A percentile compares a stretch with the other conserved stretches of the same genome.
phyloP scores from a whole-genome alignment of 2,329 filamentous ascomycete species.

The Calonectria pseudoturangicola region DNA sequence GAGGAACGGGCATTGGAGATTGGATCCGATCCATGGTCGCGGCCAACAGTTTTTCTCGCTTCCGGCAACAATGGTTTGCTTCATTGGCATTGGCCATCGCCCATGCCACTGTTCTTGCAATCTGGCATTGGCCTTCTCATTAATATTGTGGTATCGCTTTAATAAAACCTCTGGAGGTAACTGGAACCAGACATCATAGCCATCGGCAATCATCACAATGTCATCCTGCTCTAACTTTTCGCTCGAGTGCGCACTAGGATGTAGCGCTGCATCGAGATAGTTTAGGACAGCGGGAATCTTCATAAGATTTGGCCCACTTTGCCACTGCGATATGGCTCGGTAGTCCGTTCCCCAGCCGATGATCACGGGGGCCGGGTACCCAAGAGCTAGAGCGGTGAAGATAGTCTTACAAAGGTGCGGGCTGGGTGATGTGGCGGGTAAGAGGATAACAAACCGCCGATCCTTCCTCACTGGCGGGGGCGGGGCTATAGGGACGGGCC shows the following conservation, averaged over 20 bases:
- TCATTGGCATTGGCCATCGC: slow-evolving; percentile 34
- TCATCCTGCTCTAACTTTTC: slow-evolving; percentile 21
- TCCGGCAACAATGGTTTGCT: slow-evolving; percentile 47
- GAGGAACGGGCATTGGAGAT: slow-evolving; percentile 44
- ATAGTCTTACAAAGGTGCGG: slow-evolving; percentile 24
- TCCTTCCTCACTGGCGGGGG: too few relatives aligned
- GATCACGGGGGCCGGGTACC: slow-evolving; percentile 27
- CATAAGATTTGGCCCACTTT: neutral
- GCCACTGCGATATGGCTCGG: slow-evolving; percentile 14
- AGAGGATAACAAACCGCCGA: slow-evolving; percentile 10
- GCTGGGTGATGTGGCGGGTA: slow-evolving; percentile 1
- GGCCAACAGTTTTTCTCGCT: slow-evolving; percentile 49
- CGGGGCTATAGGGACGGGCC: neutral
- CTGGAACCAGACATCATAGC: slow-evolving; percentile 29
- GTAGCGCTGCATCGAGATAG: slow-evolving; percentile 12
- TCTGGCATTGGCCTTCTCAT: slow-evolving; percentile 19
- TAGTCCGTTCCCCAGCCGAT: slow-evolving; percentile 20
- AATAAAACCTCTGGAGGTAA: slow-evolving; percentile 20
- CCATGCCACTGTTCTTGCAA: slow-evolving; percentile 19
- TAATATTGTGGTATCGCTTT: slow-evolving; percentile 23
- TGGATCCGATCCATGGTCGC: neutral
- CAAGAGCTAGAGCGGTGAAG: slow-evolving; percentile 23
- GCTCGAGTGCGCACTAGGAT: neutral
- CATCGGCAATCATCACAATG: slow-evolving; percentile 13
- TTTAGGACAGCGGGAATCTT: neutral